Conservation (phyloP, 768 basidiomycete species). For the Leccinum subtestaceum region DNA sequence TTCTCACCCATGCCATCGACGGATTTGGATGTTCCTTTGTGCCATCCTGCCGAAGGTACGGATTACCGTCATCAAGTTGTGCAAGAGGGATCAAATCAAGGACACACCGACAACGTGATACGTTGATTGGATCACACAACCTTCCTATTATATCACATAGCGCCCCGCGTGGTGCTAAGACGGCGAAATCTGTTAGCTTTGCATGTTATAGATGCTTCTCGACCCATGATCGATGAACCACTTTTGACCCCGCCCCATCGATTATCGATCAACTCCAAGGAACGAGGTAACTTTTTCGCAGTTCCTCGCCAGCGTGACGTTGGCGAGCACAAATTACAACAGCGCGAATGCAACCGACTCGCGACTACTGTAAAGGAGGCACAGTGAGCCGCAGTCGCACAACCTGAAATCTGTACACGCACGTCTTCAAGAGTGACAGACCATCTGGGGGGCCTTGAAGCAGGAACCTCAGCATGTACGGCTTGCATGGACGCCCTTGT, state of each 20-base stretch:
- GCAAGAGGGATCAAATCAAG: not conserved
- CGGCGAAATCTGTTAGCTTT: not conserved
- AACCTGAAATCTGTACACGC: too few relatives aligned
- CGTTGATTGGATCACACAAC: not conserved
- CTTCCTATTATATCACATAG: constrained; percentile 1
- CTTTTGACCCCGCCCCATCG: not conserved
- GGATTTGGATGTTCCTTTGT: constrained; percentile 26
- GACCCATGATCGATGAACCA: not conserved
- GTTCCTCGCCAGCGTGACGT: not conserved
- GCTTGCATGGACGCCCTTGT: not conserved
- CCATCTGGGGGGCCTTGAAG: not conserved
- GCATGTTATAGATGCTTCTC: not conserved
- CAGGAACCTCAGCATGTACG: not conserved
- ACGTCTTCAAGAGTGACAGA: not conserved
- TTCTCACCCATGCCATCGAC: constrained; percentile 2
- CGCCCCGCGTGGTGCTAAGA: not conserved
- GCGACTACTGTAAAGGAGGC: too few relatives aligned
- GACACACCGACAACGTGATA: not conserved
- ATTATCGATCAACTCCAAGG: not conserved
- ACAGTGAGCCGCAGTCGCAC: too few relatives aligned
- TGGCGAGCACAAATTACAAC: not conserved
- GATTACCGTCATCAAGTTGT: not conserved
- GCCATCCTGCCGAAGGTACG: not conserved
- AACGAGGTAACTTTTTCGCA: not conserved
- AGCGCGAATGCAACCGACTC: not conserved